Evolutionary conservation across 139 green algal species (phyloP).

Genomic region (Tetraselmis striata): DNA sequence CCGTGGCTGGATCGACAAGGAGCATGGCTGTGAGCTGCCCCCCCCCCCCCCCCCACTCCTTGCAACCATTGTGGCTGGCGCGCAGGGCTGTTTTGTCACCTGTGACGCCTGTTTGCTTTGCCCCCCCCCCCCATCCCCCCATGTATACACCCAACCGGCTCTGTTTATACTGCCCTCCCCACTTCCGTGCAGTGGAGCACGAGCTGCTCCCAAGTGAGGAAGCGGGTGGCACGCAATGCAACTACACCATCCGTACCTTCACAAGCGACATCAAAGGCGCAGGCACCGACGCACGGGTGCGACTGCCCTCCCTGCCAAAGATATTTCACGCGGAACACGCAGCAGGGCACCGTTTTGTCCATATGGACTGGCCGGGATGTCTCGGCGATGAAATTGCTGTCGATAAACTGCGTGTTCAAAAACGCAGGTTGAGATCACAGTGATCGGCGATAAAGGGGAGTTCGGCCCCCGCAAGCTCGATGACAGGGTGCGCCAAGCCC

Average conservation of each 20-base stretch:
- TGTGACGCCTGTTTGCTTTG: too few species aligned
- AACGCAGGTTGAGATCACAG: slow-evolving; percentile 8
- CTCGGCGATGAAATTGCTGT: too few species aligned
- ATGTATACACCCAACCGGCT: background rate
- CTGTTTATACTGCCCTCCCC: background rate
- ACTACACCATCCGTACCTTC: slow-evolving; percentile 40
- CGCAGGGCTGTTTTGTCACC: too few species aligned
- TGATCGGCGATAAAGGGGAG: slow-evolving; percentile 19
- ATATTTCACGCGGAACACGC: too few species aligned
- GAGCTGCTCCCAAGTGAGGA: background rate
- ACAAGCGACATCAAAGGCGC: slow-evolving; percentile 42
- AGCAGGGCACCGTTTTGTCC: too few species aligned
- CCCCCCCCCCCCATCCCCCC: too few species aligned
- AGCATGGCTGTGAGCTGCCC: slow-evolving; percentile 18
- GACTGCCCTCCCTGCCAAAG: too few species aligned
- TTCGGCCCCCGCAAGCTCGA: slow-evolving; percentile 39
- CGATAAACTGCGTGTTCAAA: too few species aligned
- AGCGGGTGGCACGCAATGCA: slow-evolving; percentile 1
- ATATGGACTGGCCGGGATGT: too few species aligned
- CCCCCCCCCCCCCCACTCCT: too few species aligned
- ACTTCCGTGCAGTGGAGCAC: background rate
- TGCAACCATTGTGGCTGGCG: too few species aligned
- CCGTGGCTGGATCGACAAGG: slow-evolving; percentile 42
- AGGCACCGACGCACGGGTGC: slow-evolving; percentile 3
- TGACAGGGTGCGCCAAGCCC: background rate